Conservation (phyloP, 140 eudicot species). For the Stevia rebaudiana region DNA sequence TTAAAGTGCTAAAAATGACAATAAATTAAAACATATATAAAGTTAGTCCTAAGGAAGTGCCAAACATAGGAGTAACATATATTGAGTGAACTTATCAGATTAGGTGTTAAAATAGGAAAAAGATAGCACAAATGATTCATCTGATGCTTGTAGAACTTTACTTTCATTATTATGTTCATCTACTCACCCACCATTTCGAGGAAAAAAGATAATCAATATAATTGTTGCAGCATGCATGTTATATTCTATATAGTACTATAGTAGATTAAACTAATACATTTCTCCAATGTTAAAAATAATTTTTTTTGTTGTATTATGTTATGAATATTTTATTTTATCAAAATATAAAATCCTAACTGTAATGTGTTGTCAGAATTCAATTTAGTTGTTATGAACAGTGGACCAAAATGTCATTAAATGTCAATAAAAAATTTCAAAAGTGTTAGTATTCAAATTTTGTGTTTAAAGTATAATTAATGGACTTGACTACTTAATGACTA, state of each 20-base stretch:
- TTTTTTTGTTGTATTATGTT: too few relatives aligned
- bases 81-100: constrained; percentile 19
- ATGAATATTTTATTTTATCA: too few relatives aligned
- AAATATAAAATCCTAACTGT: too few relatives aligned
- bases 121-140: constrained; percentile 10
- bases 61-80: constrained; percentile 26
- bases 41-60: constrained; percentile 25
- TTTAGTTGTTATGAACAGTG: too few relatives aligned
- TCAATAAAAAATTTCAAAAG: too few relatives aligned
- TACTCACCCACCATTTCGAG: constrained; percentile 12
- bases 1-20: constrained; percentile 13
- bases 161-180: constrained; percentile 14
- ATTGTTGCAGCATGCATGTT: not conserved
- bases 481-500: too few relatives aligned
- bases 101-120: constrained; percentile 20
- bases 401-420: too few relatives aligned
- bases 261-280: too few relatives aligned
- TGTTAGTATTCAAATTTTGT: too few relatives aligned
- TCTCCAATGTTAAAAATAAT: too few relatives aligned
- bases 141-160: not conserved
- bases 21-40: constrained; percentile 31
- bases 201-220: not conserved
- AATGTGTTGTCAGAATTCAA: too few relatives aligned
- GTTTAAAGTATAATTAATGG: too few relatives aligned
- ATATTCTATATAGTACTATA: not conserved